Percentiles rank a stretch among this genome's conserved stretches.
Evolutionary conservation across 768 basidiomycete species (phyloP).

Genomic region (Hortiboletus campestris): DNA sequence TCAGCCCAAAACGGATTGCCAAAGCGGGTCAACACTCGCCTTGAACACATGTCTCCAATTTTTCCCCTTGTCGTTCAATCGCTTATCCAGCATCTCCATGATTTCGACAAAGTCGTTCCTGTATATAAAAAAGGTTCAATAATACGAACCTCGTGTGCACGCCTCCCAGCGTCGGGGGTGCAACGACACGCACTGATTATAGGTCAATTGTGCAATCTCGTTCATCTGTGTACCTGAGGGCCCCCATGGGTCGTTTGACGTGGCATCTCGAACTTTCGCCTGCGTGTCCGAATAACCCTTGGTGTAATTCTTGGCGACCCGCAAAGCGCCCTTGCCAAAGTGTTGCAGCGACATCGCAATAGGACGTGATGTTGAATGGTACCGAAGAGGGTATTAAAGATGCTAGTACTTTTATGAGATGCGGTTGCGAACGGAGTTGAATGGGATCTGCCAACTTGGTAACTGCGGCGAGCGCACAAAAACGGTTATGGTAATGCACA

Average conservation of each 20-base stretch:
- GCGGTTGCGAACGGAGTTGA: constrained; percentile 22
- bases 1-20: constrained; percentile 7
- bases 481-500: constrained; percentile 2
- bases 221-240: constrained; percentile 99
- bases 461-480: constrained; percentile 5
- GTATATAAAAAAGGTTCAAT: neutral
- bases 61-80: constrained; percentile 98
- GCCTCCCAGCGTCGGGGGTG: neutral
- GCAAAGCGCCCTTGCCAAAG: constrained; percentile 80
- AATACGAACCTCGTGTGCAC: neutral
- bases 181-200: constrained; percentile 75
- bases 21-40: constrained; percentile 40
- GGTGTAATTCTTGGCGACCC: constrained; percentile 94
- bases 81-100: constrained; percentile 99
- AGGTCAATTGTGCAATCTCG: constrained; percentile 94
- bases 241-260: constrained; percentile 97
- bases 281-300: constrained; percentile 95
- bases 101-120: constrained; percentile 97
- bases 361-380: neutral
- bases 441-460: neutral
- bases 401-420: constrained; percentile 5
- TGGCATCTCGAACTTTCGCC: constrained; percentile 94
- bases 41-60: constrained; percentile 99
- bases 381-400: constrained; percentile 12
- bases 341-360: constrained; percentile 58